Percentiles rank a stretch among this genome's conserved stretches.
Evolutionary conservation across 2,329 filamentous ascomycete genomes (phyloP).

Genomic region (Aotearoamyces nothofagi): DNA sequence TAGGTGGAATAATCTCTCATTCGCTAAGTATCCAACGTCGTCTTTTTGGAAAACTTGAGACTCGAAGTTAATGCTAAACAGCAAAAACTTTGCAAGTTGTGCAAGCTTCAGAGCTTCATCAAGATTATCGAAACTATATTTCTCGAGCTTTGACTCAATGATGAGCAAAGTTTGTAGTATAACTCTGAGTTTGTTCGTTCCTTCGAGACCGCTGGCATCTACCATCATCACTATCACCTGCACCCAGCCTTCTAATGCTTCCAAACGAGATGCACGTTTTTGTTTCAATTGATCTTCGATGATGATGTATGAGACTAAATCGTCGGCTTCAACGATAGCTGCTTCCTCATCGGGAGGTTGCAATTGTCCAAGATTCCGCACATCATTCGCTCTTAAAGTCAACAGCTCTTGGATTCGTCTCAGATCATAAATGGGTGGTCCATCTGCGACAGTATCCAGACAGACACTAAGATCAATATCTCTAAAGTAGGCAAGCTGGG

Average conservation of each 20-base stretch:
- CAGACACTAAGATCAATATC: slow-evolving; percentile 56
- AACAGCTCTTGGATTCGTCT: slow-evolving; percentile 61
- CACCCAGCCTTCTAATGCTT: slow-evolving; percentile 69
- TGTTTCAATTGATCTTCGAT: slow-evolving; percentile 49
- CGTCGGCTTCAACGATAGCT: slow-evolving; percentile 41
- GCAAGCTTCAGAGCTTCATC: slow-evolving; percentile 63
- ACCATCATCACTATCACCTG: slow-evolving; percentile 74
- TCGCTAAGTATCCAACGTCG: slow-evolving; percentile 55
- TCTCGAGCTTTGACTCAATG: slow-evolving; percentile 76
- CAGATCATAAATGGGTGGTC: slow-evolving; percentile 48
- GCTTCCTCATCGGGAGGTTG: slow-evolving; percentile 32
- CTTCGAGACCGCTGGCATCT: slow-evolving; percentile 66
- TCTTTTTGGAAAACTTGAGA: slow-evolving; percentile 23
- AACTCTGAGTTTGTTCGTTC: slow-evolving; percentile 57
- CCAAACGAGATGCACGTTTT: slow-evolving; percentile 35
- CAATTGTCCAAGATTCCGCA: slow-evolving; percentile 32
- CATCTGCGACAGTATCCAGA: slow-evolving; percentile 41
- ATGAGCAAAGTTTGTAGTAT: slow-evolving; percentile 77
- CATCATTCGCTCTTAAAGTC: slow-evolving; percentile 49
- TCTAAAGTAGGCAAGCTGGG: slow-evolving; percentile 41
- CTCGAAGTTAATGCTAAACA: slow-evolving; percentile 54
- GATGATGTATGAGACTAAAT: slow-evolving; percentile 43
- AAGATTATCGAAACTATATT: slow-evolving; percentile 52
- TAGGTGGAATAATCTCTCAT: slow-evolving; percentile 80
- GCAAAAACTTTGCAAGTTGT: slow-evolving; percentile 55